Evolutionary conservation across 768 basidiomycete genomes (phyloP).

Genomic region (Panellus pusillus): DNA sequence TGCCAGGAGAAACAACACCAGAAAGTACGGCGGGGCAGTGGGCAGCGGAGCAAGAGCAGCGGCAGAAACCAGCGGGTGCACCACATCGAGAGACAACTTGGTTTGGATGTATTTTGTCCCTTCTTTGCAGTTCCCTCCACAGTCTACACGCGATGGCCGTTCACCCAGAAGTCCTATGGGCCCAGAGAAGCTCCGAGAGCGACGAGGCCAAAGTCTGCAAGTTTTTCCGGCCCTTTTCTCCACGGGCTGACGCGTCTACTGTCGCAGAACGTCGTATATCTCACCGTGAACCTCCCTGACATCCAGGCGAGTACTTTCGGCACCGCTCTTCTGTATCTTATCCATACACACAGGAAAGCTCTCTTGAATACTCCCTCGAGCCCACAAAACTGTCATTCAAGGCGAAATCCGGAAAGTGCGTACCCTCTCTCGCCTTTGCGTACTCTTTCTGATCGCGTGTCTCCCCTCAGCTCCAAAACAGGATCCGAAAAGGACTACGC

Average conservation of each 20-base stretch:
- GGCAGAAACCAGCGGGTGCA: conserved; percentile 88
- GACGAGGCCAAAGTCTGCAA: conserved; percentile 63
- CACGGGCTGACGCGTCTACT: conserved; percentile 22
- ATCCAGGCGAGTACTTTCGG: conserved; percentile 46
- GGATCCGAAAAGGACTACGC: conserved; percentile 60
- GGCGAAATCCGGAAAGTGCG: conserved; percentile 65
- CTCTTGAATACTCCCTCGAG: conserved; percentile 60
- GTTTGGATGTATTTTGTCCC: conserved; percentile 23
- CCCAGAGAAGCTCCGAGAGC: conserved; percentile 78
- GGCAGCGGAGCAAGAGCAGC: conserved; percentile 71
- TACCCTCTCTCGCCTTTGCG: conserved; percentile 9
- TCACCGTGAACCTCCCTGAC: conserved; percentile 86
- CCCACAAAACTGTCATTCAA: conserved; percentile 61
- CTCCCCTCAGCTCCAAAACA: conserved; percentile 34
- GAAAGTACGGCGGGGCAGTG: conserved; percentile 77
- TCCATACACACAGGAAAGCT: too few relatives aligned
- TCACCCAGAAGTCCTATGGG: conserved; percentile 94
- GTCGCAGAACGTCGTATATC: conserved; percentile 76
- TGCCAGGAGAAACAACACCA: conserved; percentile 74
- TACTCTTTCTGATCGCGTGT: conserved; percentile 4
- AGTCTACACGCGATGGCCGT: conserved; percentile 45
- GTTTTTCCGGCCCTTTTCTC: conserved; percentile 8
- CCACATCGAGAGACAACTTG: conserved; percentile 38
- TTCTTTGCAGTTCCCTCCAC: conserved; percentile 17
- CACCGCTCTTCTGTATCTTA: too few relatives aligned